These are phyloP conservation scores for Neurospora terricola DNA, from an alignment of 495 filamentous ascomycete species.

Conservation along the genomic window DNA sequence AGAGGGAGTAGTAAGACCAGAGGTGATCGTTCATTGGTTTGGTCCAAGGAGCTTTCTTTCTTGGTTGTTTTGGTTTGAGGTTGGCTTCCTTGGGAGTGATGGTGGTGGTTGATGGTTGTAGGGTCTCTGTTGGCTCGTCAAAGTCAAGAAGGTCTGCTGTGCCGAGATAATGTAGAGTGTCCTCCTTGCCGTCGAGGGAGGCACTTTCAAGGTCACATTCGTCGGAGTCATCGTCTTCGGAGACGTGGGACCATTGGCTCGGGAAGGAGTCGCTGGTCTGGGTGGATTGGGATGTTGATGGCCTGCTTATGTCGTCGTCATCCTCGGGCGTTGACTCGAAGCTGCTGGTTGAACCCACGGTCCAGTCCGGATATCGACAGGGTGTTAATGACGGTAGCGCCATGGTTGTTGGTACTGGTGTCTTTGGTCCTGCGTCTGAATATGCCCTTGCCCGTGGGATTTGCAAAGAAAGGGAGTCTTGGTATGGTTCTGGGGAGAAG, in stretches of 20 bases:
- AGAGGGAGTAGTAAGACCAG: conserved; percentile 82
- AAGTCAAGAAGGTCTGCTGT: conserved; percentile 2
- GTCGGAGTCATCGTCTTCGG: conserved; percentile 35
- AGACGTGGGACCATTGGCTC: conserved; percentile 36
- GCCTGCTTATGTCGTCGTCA: conserved; percentile 42
- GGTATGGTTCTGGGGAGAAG: background rate
- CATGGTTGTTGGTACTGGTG: conserved; percentile 30
- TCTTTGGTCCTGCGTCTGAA: conserved; percentile 25
- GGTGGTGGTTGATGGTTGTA: background rate
- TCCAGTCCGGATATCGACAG: conserved; percentile 37
- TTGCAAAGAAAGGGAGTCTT: background rate
- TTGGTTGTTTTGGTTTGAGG: conserved; percentile 12
- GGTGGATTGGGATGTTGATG: conserved; percentile 39
- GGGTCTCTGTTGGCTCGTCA: conserved; percentile 2
- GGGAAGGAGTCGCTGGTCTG: conserved; percentile 39
- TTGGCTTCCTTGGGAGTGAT: background rate
- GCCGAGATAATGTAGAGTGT: conserved; percentile 10
- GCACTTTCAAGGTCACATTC: conserved; percentile 26
- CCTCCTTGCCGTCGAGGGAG: conserved; percentile 20
- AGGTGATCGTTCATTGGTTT: conserved; percentile 85
- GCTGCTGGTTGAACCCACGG: conserved; percentile 34
- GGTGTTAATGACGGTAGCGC: conserved; percentile 16
- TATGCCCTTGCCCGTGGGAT: background rate
- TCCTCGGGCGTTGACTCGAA: conserved; percentile 35
- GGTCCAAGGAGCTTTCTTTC: conserved; percentile 57